Base-by-base conservation (phyloP, 345 rosid genomes). In the Bruguiera gymnorhiza region DNA sequence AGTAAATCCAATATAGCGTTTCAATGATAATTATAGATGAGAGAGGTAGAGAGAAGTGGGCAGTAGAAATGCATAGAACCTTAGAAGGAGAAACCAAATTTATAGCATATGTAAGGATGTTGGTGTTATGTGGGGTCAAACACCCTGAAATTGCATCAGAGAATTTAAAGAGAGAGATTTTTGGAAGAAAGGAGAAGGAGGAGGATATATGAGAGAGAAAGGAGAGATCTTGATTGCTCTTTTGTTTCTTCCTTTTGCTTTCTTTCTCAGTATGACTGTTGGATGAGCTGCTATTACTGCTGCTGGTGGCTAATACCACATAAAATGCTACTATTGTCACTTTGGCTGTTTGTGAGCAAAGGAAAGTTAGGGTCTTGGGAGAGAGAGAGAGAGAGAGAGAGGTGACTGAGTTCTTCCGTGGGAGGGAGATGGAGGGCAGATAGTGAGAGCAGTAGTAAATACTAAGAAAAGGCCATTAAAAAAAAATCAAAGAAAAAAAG, bases 111-210 rank as follows among this genome's bases (percentile, higher is more conserved):
- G 55, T 73, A 43, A 3, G 67, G 64, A 70, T 73, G 82, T 73
- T 62, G 83, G 84, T 80, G 73, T 71, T 74, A 76, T 76, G 70
- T 81, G 79, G 79, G 68, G 79, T 76, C 75, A 56, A 76, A 65
- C 51, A 21, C 69, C 70, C 84, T 73, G 81, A 66, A 63, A 73
- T 72, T 69, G 66, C 60, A 62, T 66, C 80, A 83, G 82, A 75
- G 48, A 50, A 50, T 39, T 2, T 9, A 39, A 2, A 43, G 50
- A 48, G 64, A 20, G 65, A 52, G 24, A 43, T 43, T 39, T 73
- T 30, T 29, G 2, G 67, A 56, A 51, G 31, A 36, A 31, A 55
- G 72, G 60, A 71, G 60, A 43, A 57, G 57, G 60, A 64, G 51
- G 10, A 27, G 43, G 15, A 29, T 7, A 34, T 9, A 16, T 23